Evolutionary conservation across 306 rosid genomes (phyloP).

Genomic region (Hippophae gyantsensis): DNA sequence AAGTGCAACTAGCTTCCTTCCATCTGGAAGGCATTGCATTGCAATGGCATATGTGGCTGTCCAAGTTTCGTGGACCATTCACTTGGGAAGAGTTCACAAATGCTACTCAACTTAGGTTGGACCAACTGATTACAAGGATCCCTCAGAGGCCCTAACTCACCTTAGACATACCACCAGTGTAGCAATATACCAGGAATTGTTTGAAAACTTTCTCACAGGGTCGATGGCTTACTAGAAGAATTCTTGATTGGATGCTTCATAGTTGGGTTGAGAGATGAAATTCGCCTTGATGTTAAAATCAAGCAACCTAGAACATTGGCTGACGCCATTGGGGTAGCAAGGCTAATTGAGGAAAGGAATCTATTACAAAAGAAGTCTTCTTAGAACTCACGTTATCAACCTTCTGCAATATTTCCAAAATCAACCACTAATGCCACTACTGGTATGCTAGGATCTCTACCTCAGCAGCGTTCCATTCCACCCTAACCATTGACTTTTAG

Average conservation of each 20-base stretch:
- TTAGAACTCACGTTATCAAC: too few species aligned
- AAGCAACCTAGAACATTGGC: background rate
- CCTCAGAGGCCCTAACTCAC: background rate
- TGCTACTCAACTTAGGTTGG: too few species aligned
- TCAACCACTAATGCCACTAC: too few species aligned
- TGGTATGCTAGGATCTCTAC: too few species aligned
- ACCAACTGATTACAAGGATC: background rate
- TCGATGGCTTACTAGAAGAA: background rate
- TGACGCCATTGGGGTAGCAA: background rate
- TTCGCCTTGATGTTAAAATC: background rate
- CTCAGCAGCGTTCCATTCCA: too few species aligned
- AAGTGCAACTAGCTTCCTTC: too few species aligned
- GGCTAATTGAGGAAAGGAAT: background rate
- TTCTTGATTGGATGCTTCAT: background rate
- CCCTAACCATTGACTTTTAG: too few species aligned
- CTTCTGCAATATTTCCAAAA: rapidly evolving
- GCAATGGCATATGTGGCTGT: too few species aligned
- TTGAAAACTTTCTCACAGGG: background rate
- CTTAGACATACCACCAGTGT: background rate
- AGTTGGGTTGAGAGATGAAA: background rate
- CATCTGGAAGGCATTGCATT: too few species aligned
- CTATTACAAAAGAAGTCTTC: too few species aligned
- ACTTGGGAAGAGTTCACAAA: too few species aligned
- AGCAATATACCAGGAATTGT: background rate
- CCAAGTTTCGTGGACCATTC: too few species aligned